Percentiles rank a stretch among this genome's conserved stretches.
These are phyloP conservation scores for Dactylellina parvicollis DNA, from an alignment of 2,329 filamentous ascomycete genomes.

Conservation along the genomic window DNA sequence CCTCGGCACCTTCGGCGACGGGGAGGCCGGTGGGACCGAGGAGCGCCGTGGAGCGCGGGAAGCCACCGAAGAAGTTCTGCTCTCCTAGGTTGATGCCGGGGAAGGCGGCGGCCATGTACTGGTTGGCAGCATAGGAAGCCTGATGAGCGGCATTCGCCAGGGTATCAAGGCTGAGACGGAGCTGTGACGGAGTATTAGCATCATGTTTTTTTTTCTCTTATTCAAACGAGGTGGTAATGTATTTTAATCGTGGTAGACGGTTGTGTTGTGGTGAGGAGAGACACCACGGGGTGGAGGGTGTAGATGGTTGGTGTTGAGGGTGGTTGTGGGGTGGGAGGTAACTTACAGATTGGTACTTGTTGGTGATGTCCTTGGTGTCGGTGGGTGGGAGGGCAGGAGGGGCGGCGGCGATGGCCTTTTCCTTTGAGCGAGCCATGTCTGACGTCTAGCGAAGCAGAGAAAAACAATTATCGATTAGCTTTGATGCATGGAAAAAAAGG, in stretches of 20 bases:
- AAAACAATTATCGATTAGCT: slow-evolving; percentile 9
- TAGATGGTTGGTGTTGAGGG: slow-evolving; percentile 10
- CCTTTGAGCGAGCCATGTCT: slow-evolving; percentile 39
- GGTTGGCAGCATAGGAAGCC: slow-evolving; percentile 42
- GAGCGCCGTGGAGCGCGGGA: slow-evolving; percentile 14
- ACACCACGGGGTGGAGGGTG: slow-evolving; percentile 10
- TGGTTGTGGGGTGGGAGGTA: not conserved
- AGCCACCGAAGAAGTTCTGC: slow-evolving; percentile 27
- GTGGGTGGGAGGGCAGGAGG: slow-evolving; percentile 9
- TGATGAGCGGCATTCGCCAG: slow-evolving; percentile 41
- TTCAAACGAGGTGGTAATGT: not conserved
- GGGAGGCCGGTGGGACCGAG: slow-evolving; percentile 2
- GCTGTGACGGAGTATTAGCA: slow-evolving; percentile 18
- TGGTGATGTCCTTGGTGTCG: slow-evolving; percentile 21
- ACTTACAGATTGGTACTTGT: slow-evolving; percentile 48
- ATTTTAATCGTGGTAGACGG: not conserved
- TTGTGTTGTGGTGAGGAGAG: not conserved
- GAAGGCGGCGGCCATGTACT: slow-evolving; percentile 44
- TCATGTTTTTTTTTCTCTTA: no score
- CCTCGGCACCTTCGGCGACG: slow-evolving; percentile 24
- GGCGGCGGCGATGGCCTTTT: slow-evolving; percentile 40
- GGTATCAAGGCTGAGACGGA: slow-evolving; percentile 41
- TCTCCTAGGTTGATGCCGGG: slow-evolving; percentile 28
- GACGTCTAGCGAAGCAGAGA: slow-evolving; percentile 1
- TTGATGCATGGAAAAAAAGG: no score